phyloP scores from a whole-genome alignment of 2,329 filamentous ascomycete genomes.

The Fusarium nygamai region DNA sequence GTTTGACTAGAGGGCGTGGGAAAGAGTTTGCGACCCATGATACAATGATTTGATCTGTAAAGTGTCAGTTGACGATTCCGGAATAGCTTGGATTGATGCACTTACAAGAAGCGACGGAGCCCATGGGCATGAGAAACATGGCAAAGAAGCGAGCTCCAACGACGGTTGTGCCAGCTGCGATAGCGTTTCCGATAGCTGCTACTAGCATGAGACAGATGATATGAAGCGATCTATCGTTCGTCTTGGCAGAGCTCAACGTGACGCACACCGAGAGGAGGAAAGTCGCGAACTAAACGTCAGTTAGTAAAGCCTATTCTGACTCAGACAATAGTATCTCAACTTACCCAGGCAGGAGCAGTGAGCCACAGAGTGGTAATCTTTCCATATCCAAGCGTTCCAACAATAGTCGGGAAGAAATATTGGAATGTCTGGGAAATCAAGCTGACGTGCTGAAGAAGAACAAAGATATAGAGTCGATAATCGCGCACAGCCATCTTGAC shows the following conservation, averaged over 20 bases:
- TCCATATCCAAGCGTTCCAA: constrained; percentile 68
- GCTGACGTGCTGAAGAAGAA: constrained; percentile 63
- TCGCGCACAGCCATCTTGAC: constrained; percentile 60
- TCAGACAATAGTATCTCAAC: constrained; percentile 1
- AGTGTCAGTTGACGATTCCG: accelerated
- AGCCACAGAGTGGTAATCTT: constrained; percentile 64
- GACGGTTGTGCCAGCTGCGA: constrained; percentile 61
- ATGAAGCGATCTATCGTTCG: constrained; percentile 65
- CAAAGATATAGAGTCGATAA: constrained; percentile 62
- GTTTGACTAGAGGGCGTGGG: constrained; percentile 74
- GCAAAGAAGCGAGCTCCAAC: constrained; percentile 67
- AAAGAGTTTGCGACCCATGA: constrained; percentile 76
- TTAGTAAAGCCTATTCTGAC: no score
- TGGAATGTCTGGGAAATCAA: constrained; percentile 66
- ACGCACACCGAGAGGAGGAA: constrained; percentile 64
- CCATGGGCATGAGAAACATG: constrained; percentile 70
- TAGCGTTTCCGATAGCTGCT: constrained; percentile 63
- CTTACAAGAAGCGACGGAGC: constrained; percentile 59
- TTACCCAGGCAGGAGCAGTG: constrained; percentile 66
- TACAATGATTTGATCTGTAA: constrained; percentile 65
- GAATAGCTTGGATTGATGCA: accelerated
- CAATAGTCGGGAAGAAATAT: constrained; percentile 73
- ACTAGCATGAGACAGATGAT: constrained; percentile 64
- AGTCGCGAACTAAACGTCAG: constrained; percentile 61
- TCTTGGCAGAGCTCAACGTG: constrained; percentile 64